Percentiles rank a stretch among this genome's conserved stretches.
These are phyloP conservation scores for Craspedostauros australis DNA, from an alignment of 108 stramenopile species.

Conservation along the genomic window DNA sequence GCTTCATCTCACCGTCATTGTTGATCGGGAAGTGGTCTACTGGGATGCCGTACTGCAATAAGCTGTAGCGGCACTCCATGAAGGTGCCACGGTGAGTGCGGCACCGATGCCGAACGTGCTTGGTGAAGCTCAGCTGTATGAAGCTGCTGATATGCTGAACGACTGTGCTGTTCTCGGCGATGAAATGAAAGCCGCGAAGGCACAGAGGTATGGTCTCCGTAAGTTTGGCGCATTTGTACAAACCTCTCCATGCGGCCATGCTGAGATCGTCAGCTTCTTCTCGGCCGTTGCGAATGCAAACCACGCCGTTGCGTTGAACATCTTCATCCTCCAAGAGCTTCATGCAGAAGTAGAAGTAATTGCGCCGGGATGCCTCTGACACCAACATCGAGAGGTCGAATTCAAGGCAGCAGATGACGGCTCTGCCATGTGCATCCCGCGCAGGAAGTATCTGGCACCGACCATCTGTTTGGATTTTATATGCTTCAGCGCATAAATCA, in stretches of 20 bases:
- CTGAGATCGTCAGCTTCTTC: too few relatives aligned
- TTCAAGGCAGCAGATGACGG: neutral
- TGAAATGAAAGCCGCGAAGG: too few relatives aligned
- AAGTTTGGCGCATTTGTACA: too few relatives aligned
- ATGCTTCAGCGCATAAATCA: conserved; percentile 12
- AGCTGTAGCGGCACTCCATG: conserved; percentile 3
- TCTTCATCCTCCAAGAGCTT: conserved; percentile 5
- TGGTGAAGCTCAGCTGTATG: too few relatives aligned
- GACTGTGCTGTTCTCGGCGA: too few relatives aligned
- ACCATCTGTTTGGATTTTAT: conserved; percentile 1
- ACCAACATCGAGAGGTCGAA: too few relatives aligned
- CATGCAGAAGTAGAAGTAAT: conserved; percentile 3
- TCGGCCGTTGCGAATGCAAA: conserved; percentile 10
- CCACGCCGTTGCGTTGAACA: conserved; percentile 13
- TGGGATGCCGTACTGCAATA: conserved; percentile 11
- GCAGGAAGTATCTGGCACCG: conserved; percentile 7
- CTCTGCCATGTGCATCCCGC: conserved; percentile 6
- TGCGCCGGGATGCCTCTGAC: neutral
- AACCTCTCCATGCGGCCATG: too few relatives aligned
- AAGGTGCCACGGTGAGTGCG: conserved; percentile 1
- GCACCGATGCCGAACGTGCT: neutral
- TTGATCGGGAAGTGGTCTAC: conserved; percentile 2
- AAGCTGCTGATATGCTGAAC: too few relatives aligned
- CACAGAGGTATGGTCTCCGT: too few relatives aligned
- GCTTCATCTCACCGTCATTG: conserved; percentile 3